Evolutionary conservation across 805 yeast species (phyloP).

Genomic region (Danielozyma ontarioensis): DNA sequence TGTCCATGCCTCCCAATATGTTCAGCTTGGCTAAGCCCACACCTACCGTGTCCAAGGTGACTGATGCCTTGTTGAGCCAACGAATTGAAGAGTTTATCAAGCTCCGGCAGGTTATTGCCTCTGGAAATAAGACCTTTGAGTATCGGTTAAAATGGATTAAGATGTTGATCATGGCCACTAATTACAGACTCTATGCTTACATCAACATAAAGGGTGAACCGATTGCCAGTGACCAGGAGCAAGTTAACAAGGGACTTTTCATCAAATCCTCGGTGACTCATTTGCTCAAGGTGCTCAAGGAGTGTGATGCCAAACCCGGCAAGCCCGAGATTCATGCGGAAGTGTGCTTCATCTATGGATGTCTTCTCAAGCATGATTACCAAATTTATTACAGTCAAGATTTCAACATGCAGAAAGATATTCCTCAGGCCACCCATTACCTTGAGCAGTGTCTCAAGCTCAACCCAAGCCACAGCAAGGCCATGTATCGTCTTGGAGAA

Average conservation of each 20-base stretch:
- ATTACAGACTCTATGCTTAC: constrained; percentile 33
- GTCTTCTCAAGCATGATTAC: constrained; percentile 33
- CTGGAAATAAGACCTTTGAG: constrained; percentile 38
- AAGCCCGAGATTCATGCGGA: constrained; percentile 19
- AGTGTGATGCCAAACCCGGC: constrained; percentile 19
- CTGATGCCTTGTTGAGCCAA: constrained; percentile 21
- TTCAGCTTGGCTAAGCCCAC: neutral
- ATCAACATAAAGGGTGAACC: constrained; percentile 39
- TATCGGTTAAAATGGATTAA: constrained; percentile 39
- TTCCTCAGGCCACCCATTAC: constrained; percentile 23
- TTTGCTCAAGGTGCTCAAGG: constrained; percentile 30
- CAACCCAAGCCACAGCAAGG: constrained; percentile 26
- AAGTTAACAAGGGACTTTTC: constrained; percentile 28
- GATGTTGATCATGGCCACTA: constrained; percentile 36
- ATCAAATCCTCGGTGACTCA: constrained; percentile 35
- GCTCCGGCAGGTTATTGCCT: constrained; percentile 31
- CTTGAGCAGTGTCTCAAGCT: constrained; percentile 27
- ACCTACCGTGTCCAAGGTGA: constrained; percentile 5
- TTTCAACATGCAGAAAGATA: constrained; percentile 27
- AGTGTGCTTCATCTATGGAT: constrained; percentile 32
- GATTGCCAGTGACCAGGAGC: constrained; percentile 23
- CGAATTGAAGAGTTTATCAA: constrained; percentile 30
- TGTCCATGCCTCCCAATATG: constrained; percentile 6
- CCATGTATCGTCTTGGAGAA: constrained; percentile 35
- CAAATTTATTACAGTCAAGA: constrained; percentile 26